Base-by-base conservation (phyloP, 306 rosid genomes). In the Ormosia emarginata region DNA sequence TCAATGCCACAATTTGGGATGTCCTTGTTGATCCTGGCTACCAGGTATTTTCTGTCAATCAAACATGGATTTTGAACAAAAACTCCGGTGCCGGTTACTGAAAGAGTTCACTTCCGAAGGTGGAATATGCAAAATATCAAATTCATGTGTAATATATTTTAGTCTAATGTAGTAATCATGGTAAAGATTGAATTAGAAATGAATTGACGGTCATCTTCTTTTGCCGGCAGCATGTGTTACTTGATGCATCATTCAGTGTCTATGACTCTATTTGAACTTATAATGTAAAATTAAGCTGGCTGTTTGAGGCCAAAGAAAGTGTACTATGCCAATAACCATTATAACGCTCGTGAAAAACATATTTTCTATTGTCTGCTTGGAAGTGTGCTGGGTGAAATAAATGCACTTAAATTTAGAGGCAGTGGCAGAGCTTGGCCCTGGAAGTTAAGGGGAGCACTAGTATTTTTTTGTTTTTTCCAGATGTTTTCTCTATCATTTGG, bases 1-100 rank as follows among this genome's bases (percentile, higher is more conserved):
- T 95, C 90, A 93, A 95, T 79, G 99, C 99, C 62, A 95, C 99
- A 70, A 95, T 95, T 68, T 93, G 99, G 99, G 99, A 95, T 85
- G 99, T 95, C 77, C 91, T 95, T 8, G 93, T 95, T 82, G 99
- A 95, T 85, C 98, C 99, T 71, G 71, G 86, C 69, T 95, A 95
- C 86, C 98, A 93, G 96, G 97, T 92, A 88, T 18, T 61, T 83
- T 79, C 49, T 49, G 65, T 62, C 50, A 62, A 72, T 61, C 55
- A 61, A 58, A 69, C 65, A 41, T 85, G 52, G 29, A 46, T 55
- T 81, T 70, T 46, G 58, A 58, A 63, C 56, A 59, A 69, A 44
- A 57, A 57, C 66, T 72, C 32, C 9, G 46, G 15, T 71, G 34
- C 40, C 13, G 1, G 8, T 77, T 71, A 49, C 58, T 46, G 49